These are phyloP conservation scores for Claviceps spartinae DNA, from an alignment of 2,329 filamentous ascomycete genomes.

Conservation along the genomic window DNA sequence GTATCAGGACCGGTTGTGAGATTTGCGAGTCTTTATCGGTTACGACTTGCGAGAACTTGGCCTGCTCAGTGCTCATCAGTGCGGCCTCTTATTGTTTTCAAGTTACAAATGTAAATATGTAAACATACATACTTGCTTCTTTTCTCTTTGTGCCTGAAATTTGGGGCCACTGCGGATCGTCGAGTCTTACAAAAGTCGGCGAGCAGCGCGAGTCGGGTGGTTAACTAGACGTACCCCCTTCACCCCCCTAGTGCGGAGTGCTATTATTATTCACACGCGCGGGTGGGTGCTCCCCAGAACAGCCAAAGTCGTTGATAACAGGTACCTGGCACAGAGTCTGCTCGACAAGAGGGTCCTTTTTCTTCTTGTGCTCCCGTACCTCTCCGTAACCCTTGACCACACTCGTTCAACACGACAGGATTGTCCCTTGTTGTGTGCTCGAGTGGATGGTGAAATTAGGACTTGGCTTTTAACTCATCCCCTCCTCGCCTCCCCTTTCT, in stretches of 20 bases:
- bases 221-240: not conserved
- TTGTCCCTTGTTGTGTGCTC: slow-evolving; percentile 4
- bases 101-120: too few relatives aligned
- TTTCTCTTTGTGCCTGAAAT: not conserved
- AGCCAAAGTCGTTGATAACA: slow-evolving; percentile 6
- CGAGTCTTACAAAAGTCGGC: slow-evolving; percentile 2
- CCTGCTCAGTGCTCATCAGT: too few relatives aligned
- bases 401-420: slow-evolving; percentile 5
- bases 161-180: not conserved
- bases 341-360: slow-evolving; percentile 2
- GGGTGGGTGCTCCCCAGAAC: slow-evolving; percentile 3
- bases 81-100: too few relatives aligned
- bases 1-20: not conserved
- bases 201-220: slow-evolving; percentile 1
- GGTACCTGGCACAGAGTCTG: slow-evolving; percentile 6
- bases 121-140: not conserved
- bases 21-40: not conserved
- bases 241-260: slow-evolving; percentile 1
- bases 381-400: slow-evolving; percentile 1
- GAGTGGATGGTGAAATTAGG: not conserved
- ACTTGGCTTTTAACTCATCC: slow-evolving; percentile 5
- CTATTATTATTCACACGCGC: slow-evolving; percentile 7
- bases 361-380: slow-evolving; percentile 3
- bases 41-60: too few relatives aligned
- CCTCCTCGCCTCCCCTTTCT: slow-evolving; percentile 8